These are phyloP conservation scores for Lepraria neglecta DNA, from an alignment of 495 filamentous ascomycete genomes.

Conservation along the genomic window DNA sequence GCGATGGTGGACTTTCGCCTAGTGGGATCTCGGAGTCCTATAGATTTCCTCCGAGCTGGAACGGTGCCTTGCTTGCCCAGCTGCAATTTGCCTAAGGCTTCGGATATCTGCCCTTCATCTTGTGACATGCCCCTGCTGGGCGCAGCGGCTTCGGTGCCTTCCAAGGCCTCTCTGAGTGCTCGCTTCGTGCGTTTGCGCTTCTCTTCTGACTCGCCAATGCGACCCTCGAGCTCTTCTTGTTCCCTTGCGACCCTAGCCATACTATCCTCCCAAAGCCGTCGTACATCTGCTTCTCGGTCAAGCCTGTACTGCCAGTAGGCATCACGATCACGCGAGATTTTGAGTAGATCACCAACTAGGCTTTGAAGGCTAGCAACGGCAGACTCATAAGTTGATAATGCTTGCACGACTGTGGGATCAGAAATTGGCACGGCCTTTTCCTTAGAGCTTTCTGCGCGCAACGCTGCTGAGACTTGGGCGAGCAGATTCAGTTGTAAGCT, in stretches of 20 bases:
- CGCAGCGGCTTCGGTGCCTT: slow-evolving; percentile 43
- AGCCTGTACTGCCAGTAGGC: slow-evolving; percentile 94
- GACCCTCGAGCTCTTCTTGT: slow-evolving; percentile 81
- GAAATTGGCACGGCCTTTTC: slow-evolving; percentile 64
- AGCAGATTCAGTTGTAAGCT: slow-evolving; percentile 87
- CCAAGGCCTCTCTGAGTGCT: slow-evolving; percentile 80
- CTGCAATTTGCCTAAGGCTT: slow-evolving; percentile 17
- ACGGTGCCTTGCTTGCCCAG: slow-evolving; percentile 26
- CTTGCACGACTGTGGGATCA: slow-evolving; percentile 69
- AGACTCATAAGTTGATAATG: slow-evolving; percentile 78
- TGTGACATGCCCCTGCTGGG: slow-evolving; percentile 32
- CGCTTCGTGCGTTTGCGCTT: slow-evolving; percentile 86
- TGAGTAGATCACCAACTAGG: slow-evolving; percentile 77
- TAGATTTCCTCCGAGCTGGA: slow-evolving; percentile 40
- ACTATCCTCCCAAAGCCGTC: slow-evolving; percentile 96
- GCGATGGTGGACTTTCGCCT: slow-evolving; percentile 54
- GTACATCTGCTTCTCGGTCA: slow-evolving; percentile 78
- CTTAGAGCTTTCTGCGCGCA: slow-evolving; percentile 63
- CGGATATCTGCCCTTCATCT: slow-evolving; percentile 16
- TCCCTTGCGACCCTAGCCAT: slow-evolving; percentile 91
- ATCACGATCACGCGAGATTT: slow-evolving; percentile 88
- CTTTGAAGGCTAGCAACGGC: slow-evolving; percentile 83
- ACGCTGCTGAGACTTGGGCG: slow-evolving; percentile 70
- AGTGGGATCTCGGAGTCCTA: slow-evolving; percentile 33
- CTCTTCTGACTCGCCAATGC: slow-evolving; percentile 81